Conservation (phyloP, 176 grass and related monocot genomes). For the Musa beccarii region DNA sequence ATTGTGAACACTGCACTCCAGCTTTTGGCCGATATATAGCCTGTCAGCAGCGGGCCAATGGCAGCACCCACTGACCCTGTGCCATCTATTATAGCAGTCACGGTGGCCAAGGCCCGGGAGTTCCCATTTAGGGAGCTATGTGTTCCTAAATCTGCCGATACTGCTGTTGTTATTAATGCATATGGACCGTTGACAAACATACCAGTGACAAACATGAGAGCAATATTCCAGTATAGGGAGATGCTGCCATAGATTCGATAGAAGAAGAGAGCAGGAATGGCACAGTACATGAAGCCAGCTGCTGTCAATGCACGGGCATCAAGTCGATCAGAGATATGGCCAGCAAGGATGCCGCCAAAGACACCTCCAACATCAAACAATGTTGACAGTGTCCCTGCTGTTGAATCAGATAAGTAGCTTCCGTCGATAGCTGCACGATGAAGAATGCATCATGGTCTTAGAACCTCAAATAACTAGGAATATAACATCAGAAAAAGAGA, state of each 20-base stretch:
- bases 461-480: background rate
- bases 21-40: constrained; percentile 4
- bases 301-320: constrained; percentile 7
- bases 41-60: constrained; percentile 6
- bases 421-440: constrained; percentile 5
- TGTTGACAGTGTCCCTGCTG: constrained; percentile 6
- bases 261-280: constrained; percentile 12
- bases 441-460: background rate
- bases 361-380: constrained; percentile 17
- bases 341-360: constrained; percentile 1
- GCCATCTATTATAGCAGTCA: constrained; percentile 13
- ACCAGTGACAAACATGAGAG: constrained; percentile 8
- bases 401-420: constrained; percentile 11
- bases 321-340: constrained; percentile 9
- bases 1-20: constrained; percentile 14
- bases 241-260: constrained; percentile 9
- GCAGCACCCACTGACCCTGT: constrained; percentile 13
- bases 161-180: constrained; percentile 13
- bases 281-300: constrained; percentile 12
- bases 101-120: constrained; percentile 1
- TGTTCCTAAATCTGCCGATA: constrained; percentile 9
- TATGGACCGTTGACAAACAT: constrained; percentile 14
- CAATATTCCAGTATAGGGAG: constrained; percentile 9
- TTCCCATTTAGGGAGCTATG: constrained; percentile 11
- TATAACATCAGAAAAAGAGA: background rate